Conservation (phyloP, 352 stramenopile species). For the Pythium guiyangense region DNA sequence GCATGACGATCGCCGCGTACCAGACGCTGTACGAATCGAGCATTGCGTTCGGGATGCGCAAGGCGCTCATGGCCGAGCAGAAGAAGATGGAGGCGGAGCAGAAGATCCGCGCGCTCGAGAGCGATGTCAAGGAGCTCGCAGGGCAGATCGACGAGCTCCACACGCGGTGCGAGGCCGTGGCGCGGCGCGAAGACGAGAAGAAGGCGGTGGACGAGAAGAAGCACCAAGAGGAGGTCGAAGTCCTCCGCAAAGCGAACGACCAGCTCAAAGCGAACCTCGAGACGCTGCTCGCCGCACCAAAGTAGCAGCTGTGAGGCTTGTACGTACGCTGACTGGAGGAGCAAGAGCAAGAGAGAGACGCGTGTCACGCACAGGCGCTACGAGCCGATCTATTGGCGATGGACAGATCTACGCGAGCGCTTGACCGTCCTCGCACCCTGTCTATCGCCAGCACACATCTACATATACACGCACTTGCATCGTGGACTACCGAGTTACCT, state of each 20-base stretch:
- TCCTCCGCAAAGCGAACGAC: slow-evolving; percentile 86
- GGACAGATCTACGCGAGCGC: not conserved
- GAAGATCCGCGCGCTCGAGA: slow-evolving; percentile 74
- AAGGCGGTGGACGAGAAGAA: slow-evolving; percentile 75
- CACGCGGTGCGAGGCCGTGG: slow-evolving; percentile 53
- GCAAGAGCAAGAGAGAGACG: too few species aligned
- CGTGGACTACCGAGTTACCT: too few species aligned
- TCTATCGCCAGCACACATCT: not conserved
- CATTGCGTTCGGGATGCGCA: slow-evolving; percentile 93
- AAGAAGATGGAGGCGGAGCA: slow-evolving; percentile 86
- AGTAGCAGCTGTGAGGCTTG: slow-evolving; percentile 22
- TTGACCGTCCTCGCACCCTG: too few species aligned
- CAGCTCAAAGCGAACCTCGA: slow-evolving; percentile 91
- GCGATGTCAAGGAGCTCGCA: slow-evolving; percentile 76
- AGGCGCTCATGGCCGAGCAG: slow-evolving; percentile 91
- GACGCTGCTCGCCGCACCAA: slow-evolving; percentile 60
- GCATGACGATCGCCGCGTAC: slow-evolving; percentile 92
- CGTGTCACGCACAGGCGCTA: not conserved
- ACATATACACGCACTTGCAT: not conserved
- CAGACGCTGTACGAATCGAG: slow-evolving; percentile 91
- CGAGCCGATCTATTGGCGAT: not conserved
- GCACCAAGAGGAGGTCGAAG: slow-evolving; percentile 84
- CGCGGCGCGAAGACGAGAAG: slow-evolving; percentile 57
- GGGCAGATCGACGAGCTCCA: slow-evolving; percentile 71
- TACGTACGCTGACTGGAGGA: too few species aligned